A percentile compares a stretch with the other conserved stretches of the same genome.
These are phyloP conservation scores for Senecio squalidus DNA, from an alignment of 140 eudicot genomes.

Conservation along the genomic window DNA sequence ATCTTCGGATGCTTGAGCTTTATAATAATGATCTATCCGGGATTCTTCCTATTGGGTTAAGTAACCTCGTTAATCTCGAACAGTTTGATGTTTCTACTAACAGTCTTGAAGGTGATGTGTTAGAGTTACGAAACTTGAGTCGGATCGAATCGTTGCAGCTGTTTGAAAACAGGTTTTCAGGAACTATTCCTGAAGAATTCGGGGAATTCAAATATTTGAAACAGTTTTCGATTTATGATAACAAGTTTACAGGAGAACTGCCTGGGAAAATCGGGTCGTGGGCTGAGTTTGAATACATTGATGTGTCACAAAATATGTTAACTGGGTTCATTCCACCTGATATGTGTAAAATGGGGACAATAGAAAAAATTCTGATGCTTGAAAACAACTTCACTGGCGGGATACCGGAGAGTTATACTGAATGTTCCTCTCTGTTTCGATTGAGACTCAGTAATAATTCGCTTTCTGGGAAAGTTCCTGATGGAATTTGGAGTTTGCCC, in stretches of 20 bases:
- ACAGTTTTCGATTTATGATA: constrained; percentile 52
- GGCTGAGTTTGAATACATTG: constrained; percentile 58
- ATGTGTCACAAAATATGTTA: constrained; percentile 51
- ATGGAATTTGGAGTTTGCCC: constrained; percentile 67
- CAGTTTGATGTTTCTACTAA: constrained; percentile 57
- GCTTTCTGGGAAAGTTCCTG: constrained; percentile 54
- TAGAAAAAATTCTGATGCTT: constrained; percentile 43
- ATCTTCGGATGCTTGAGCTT: constrained; percentile 64
- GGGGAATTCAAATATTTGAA: constrained; percentile 52
- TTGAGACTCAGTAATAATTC: constrained; percentile 54
- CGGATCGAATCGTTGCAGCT: constrained; percentile 48
- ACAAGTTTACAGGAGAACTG: constrained; percentile 54
- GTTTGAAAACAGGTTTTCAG: constrained; percentile 58
- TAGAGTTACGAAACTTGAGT: constrained; percentile 34
- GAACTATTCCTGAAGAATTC: constrained; percentile 54
- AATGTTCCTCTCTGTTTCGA: constrained; percentile 46
- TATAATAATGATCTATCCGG: constrained; percentile 53
- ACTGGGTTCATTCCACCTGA: constrained; percentile 70
- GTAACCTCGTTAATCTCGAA: constrained; percentile 49
- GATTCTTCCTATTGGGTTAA: constrained; percentile 47
- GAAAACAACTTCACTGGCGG: constrained; percentile 72
- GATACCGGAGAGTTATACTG: constrained; percentile 49
- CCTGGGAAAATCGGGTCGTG: constrained; percentile 72
- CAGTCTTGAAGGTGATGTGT: constrained; percentile 53
- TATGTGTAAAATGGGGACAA: constrained; percentile 62